phyloP scores from a whole-genome alignment of 495 filamentous ascomycete genomes.

The Aspergillus panamensis region DNA sequence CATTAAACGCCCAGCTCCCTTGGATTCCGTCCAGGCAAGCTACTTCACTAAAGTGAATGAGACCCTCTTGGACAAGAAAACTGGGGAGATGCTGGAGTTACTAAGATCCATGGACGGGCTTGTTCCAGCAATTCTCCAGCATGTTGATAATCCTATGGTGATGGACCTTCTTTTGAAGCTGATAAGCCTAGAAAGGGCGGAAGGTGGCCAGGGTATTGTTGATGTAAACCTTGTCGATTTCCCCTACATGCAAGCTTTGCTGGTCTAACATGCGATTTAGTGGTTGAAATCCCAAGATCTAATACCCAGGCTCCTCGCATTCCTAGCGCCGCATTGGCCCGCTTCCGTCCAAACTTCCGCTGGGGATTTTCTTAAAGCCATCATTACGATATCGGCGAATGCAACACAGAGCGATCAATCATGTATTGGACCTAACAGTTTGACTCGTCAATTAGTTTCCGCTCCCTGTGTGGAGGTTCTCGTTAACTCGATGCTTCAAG shows the following conservation, averaged over 20 bases:
- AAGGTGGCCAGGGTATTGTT: constrained; percentile 88
- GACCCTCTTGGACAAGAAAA: constrained; percentile 92
- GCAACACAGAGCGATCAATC: constrained; percentile 96
- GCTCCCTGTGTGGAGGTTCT: constrained; percentile 74
- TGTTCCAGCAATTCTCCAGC: constrained; percentile 79
- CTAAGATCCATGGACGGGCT: constrained; percentile 79
- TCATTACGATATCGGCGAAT: constrained; percentile 98
- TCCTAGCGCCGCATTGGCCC: constrained; percentile 75
- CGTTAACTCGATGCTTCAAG: constrained; percentile 85
- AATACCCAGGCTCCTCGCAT: constrained; percentile 85
- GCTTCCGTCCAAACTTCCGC: constrained; percentile 93
- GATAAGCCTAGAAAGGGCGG: constrained; percentile 90
- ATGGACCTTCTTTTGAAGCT: constrained; percentile 98
- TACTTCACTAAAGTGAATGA: constrained; percentile 99
- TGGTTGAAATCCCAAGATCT: constrained; percentile 91
- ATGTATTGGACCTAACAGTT: constrained; percentile 95
- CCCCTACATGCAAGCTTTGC: not conserved
- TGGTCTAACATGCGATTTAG: constrained; percentile 43
- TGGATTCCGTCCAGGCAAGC: constrained; percentile 89
- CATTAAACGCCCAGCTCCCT: constrained; percentile 68
- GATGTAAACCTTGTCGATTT: constrained; percentile 60
- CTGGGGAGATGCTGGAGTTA: constrained; percentile 88
- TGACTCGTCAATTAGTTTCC: constrained; percentile 95
- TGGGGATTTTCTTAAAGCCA: constrained; percentile 96
- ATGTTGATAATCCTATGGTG: constrained; percentile 96